Conservation (phyloP, 2,329 filamentous ascomycete species). For the Talaromyces sp. region DNA sequence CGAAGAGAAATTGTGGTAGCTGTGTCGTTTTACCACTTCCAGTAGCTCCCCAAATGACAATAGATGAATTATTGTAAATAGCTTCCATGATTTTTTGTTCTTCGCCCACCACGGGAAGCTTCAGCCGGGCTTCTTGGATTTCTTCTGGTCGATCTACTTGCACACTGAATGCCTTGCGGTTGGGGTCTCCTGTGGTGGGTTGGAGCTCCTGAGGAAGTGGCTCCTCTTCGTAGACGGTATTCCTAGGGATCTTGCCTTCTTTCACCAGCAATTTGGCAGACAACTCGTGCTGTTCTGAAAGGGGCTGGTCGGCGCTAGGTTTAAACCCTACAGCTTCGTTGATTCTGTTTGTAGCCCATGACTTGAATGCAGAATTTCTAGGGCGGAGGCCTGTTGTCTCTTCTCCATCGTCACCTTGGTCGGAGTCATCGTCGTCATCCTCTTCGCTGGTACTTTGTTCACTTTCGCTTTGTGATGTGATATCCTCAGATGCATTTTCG, state of each 20-base stretch:
- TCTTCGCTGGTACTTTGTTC: slow-evolving; percentile 17
- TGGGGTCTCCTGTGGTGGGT: slow-evolving; percentile 35
- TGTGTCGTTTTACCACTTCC: slow-evolving; percentile 98
- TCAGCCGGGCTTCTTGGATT: slow-evolving; percentile 71
- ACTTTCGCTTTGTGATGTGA: neutral
- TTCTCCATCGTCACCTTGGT: slow-evolving; percentile 20
- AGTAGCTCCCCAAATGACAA: slow-evolving; percentile 90
- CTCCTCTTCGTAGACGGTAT: slow-evolving; percentile 33
- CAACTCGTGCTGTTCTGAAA: slow-evolving; percentile 22
- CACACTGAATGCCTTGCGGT: slow-evolving; percentile 71
- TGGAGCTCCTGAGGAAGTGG: slow-evolving; percentile 34
- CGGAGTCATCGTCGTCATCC: slow-evolving; percentile 29
- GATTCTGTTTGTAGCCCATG: slow-evolving; percentile 81
- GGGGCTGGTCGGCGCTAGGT: slow-evolving; percentile 36
- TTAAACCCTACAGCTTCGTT: slow-evolving; percentile 73
- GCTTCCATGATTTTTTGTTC: slow-evolving; percentile 98
- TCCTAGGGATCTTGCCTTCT: slow-evolving; percentile 27
- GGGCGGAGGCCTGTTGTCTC: slow-evolving; percentile 23
- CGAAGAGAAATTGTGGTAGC: slow-evolving; percentile 90
- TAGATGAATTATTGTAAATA: slow-evolving; percentile 82
- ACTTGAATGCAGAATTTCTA: slow-evolving; percentile 70
- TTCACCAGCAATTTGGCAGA: slow-evolving; percentile 20
- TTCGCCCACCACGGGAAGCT: slow-evolving; percentile 84
- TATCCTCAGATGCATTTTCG: slow-evolving; percentile 33
- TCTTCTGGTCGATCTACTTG: slow-evolving; percentile 62